Conservation (phyloP, 257 asterid species). For the Solanum gandarillasii region DNA sequence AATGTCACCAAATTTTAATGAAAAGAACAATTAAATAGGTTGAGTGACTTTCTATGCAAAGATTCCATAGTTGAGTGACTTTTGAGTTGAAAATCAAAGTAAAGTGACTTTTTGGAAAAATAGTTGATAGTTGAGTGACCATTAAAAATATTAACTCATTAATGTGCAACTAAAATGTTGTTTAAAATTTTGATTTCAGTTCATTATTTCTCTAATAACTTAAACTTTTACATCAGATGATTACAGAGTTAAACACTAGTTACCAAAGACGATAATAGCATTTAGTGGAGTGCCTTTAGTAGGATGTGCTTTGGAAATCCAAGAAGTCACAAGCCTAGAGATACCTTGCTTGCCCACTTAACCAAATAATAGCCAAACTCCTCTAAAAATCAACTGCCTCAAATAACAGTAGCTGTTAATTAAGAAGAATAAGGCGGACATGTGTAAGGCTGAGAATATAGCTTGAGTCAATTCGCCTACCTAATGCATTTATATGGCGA, state of each 20-base stretch:
- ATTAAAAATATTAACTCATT: no score
- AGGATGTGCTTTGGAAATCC: slow-evolving; percentile 20
- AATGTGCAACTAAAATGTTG: neutral
- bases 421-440: neutral
- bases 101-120: no score
- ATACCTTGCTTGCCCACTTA: no score
- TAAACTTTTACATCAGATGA: neutral
- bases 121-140: no score
- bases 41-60: no score
- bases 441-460: neutral
- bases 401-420: neutral
- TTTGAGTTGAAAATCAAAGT: no score
- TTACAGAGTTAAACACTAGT: neutral
- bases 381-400: neutral
- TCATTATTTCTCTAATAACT: neutral
- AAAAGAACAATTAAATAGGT: no score
- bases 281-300: neutral
- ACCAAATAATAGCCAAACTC: neutral
- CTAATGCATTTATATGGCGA: neutral
- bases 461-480: neutral
- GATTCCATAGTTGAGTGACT: no score
- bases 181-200: neutral
- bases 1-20: no score
- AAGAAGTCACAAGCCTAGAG: neutral
- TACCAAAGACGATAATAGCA: neutral